phyloP scores from a whole-genome alignment of 176 grass and related monocot species.

The Oryza brachyantha region DNA sequence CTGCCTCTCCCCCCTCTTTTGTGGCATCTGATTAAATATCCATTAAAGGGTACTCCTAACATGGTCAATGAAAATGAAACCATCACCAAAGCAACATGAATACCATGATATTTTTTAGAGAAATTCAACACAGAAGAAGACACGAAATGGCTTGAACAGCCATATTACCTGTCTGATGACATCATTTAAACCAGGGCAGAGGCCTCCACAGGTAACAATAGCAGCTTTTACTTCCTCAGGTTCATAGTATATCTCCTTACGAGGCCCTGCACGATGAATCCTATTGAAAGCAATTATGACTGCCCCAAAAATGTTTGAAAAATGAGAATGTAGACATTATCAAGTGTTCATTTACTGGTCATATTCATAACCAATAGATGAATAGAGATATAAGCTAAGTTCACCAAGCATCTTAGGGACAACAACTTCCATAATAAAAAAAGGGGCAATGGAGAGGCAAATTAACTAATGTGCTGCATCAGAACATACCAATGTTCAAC shows the following conservation, averaged over 20 bases:
- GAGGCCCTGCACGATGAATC: constrained; percentile 90
- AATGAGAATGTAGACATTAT: neutral
- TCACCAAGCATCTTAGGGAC: neutral
- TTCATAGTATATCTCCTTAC: constrained; percentile 92
- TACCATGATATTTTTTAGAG: neutral
- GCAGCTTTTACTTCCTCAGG: constrained; percentile 93
- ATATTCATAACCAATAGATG: neutral
- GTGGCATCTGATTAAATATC: constrained; percentile 1
- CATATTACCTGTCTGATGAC: constrained; percentile 83
- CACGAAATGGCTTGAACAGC: neutral
- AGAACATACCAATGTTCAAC: constrained; percentile 87
- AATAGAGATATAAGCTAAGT: constrained; percentile 14
- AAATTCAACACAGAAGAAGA: neutral
- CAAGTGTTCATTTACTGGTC: neutral
- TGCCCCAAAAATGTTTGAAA: neutral
- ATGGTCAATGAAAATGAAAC: neutral
- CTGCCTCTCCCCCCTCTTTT: neutral
- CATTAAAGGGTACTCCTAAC: neutral
- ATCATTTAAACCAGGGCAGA: constrained; percentile 97
- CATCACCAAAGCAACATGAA: constrained; percentile 1
- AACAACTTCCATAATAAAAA: constrained; percentile 8
- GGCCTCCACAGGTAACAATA: constrained; percentile 95
- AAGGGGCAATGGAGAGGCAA: constrained; percentile 3
- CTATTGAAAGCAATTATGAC: constrained; percentile 43
- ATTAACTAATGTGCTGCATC: constrained; percentile 16